Evolutionary conservation across 2,329 filamentous ascomycete species (phyloP), one percentile per base, ranked within the genome.

Genomic region (Onygena corvina): DNA sequence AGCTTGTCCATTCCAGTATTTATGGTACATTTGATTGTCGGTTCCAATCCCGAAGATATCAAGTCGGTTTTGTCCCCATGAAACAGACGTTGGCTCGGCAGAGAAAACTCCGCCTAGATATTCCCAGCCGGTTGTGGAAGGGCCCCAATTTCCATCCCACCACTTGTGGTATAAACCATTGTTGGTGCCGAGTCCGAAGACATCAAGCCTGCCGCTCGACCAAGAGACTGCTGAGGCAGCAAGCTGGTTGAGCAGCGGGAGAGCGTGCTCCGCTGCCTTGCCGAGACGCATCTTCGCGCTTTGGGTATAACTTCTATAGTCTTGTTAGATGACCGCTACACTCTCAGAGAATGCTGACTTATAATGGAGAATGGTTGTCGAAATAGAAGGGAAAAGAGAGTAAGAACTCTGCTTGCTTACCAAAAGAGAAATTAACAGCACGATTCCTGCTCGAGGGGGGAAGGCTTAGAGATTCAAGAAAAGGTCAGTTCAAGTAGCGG

Each of bases 1-100:
- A 12, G 47, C 48, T 21, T 44, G 46, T 11, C 54, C 51, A 46
- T 55, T 49, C 63, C 60, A 66, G 9, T 53, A 57, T 11, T 59
- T 56, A 49, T 61, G 53, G 58, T 58, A 57, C 54, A 60, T 59
- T 49, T 59, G 53, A 34, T 59, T 53, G 30, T 64, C 59, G 5
- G 50, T 52, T 4, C 59, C 58, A 8, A 60, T 53, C 3, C 58
- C 62, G 40, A 62, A 64, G 8, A 64, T 50, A 25, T 61, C 58
- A 25, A 61, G 54, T 35, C 60, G 55, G 40, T 61, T 56, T 6
- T 46, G 21, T 1, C 53, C 61, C 57, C 58, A 60, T 0, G 57
- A 58, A 33, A 61, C 62, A 4, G 59, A 47, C 21, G 53, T 52
- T 27, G 61, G 58, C 46, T 59, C 53, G 36, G 56, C 51, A 50